A percentile compares a stretch with the other conserved stretches of the same genome.
Conservation (phyloP, 1,284 basidiomycete species). For the Sporisorium reilianum region DNA sequence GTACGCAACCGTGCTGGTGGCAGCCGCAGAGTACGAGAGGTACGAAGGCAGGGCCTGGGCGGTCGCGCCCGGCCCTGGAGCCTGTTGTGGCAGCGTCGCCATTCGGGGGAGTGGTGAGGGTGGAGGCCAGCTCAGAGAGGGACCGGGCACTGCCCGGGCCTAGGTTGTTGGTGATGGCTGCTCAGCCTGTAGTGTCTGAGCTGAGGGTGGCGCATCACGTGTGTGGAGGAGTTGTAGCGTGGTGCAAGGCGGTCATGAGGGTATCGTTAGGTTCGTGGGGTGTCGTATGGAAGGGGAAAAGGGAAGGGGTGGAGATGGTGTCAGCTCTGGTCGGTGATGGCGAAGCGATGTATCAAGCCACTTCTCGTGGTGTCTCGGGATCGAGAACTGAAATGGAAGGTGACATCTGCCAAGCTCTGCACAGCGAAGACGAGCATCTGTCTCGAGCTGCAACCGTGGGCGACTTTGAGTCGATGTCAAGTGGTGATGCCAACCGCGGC, state of each 20-base stretch:
- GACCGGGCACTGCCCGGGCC: slow-evolving; percentile 39
- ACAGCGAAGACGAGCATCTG: not conserved
- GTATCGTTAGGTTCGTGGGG: not conserved
- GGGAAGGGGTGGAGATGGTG: slow-evolving; percentile 1
- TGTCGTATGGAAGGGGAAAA: not conserved
- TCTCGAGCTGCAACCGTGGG: not conserved
- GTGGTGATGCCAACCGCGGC: not conserved
- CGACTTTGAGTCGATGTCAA: not conserved
- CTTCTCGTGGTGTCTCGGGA: not conserved
- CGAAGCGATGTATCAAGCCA: not conserved
- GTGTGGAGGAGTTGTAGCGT: not conserved
- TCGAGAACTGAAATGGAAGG: not conserved
- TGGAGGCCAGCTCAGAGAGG: slow-evolving; percentile 31
- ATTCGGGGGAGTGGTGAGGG: slow-evolving; percentile 21
- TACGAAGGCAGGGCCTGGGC: slow-evolving; percentile 58
- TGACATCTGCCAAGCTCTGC: not conserved
- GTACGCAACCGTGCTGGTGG: slow-evolving; percentile 36
- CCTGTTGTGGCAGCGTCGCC: slow-evolving; percentile 52
- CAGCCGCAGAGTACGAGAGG: slow-evolving; percentile 56
- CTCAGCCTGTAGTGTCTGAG: not conserved
- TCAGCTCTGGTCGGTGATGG: not conserved
- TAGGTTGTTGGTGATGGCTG: not conserved
- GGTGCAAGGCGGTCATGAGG: not conserved
- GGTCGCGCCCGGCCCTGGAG: slow-evolving; percentile 58
- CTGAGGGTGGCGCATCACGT: slow-evolving; percentile 1